A percentile compares a stretch with the other conserved stretches of the same genome.
Evolutionary conservation across 179 eudicot genomes (phyloP).

Genomic region (Beta macrorhiza): DNA sequence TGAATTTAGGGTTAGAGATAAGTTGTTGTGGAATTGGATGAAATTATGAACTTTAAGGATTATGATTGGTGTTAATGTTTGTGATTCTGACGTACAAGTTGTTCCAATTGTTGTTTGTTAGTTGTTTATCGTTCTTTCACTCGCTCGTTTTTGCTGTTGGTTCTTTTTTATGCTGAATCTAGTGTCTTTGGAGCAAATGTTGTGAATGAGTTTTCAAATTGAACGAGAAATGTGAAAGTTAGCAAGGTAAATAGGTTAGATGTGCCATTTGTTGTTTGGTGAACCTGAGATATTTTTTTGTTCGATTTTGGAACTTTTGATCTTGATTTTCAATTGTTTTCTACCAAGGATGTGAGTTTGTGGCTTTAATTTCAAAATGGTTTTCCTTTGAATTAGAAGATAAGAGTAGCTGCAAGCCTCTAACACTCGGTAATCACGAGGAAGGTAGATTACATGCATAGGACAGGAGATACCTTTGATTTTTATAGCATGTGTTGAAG

Average conservation of each 20-base stretch:
- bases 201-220: not conserved
- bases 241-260: not conserved
- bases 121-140: conserved; percentile 12
- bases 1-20: conserved; percentile 8
- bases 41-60: not conserved
- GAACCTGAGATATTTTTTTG: too few relatives aligned
- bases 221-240: not conserved
- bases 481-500: not conserved
- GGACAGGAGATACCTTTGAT: not conserved
- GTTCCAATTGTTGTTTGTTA: conserved; percentile 76
- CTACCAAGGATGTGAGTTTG: not conserved
- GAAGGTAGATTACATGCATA: not conserved
- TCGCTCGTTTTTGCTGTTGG: not conserved
- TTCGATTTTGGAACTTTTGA: too few relatives aligned
- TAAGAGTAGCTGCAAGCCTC: not conserved
- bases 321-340: not conserved
- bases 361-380: not conserved
- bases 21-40: not conserved
- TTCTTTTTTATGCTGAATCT: not conserved
- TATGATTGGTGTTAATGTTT: conserved; percentile 15
- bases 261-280: too few relatives aligned
- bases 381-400: not conserved
- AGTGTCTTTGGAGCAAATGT: not conserved
- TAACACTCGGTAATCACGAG: not conserved
- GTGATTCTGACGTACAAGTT: conserved; percentile 57